These are phyloP conservation scores for Arabidopsis thaliana DNA, from an alignment of 345 rosid genomes.

Conservation along the genomic window TAIR10.1 NC_003075.7:7074501-7075000, in stretches of 20 bases:
- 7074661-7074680: constrained; percentile 87
- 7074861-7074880: constrained; percentile 90
- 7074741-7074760: constrained; percentile 26
- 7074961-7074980: background rate
- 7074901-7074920: constrained; percentile 1
- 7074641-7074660: constrained; percentile 83
- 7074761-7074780: constrained; percentile 7
- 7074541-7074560: constrained; percentile 20
- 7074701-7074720: constrained; percentile 91
- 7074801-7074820: constrained; percentile 29
- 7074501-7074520: background rate
- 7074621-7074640: constrained; percentile 92
- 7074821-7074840: constrained; percentile 93
- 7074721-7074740: constrained; percentile 86
- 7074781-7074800: constrained; percentile 3
- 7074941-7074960: background rate
- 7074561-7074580: background rate
- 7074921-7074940: background rate
- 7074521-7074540: background rate
- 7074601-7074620: constrained; percentile 83
- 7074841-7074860: constrained; percentile 83
- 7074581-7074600: constrained; percentile 67
- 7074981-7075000: background rate
- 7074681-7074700: constrained; percentile 92
- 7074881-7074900: constrained; percentile 52